Base-by-base conservation (phyloP, 352 stramenopile genomes). In the Phytophthora fragariae region DNA sequence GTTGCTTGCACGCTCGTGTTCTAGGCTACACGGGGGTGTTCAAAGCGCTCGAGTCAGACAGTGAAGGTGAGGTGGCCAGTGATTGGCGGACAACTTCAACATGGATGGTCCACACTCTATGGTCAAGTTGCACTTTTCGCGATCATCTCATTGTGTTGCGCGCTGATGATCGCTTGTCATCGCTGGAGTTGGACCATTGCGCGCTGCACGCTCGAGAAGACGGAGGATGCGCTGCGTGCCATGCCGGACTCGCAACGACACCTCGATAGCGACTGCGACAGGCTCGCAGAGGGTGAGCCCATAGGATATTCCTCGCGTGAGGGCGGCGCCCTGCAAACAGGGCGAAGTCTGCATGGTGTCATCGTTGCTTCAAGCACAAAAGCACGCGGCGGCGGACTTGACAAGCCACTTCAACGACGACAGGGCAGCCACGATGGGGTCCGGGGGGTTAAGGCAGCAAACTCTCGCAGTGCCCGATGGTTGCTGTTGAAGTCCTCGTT, bases 151-250 rank as follows among this genome's bases (percentile, higher is more conserved):
- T 62, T 15, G 10, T 15, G 14, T 12, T 5, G 6, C 12, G n/a
- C 39, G 50, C 49, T 73, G 68, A 75, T 75, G 61, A 54, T 46
- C 55, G 31, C 24, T 64, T 75, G 68, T 75, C 68, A 75, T 49
- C n/a, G 3, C 46, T 7, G n/a, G 61, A 61, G 54, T 57, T 68
- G 52, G 33, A 60, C 29, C 50, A 10, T 46, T 46, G 24, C 21
- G 27, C 27, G 49, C 19, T 14, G 44, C 49, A 5, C n/a, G n/a
- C 12, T 7, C 44, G 15, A 55, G 50, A 8, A 31, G 50, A 68
- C 62, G 62, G 6, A 56, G 27, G 54, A 63, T 64, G 55, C 39
- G 46, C 17, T 37, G 21, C 49, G 29, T 57, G 57, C 14, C 21
- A 68, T 14, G 41, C 5, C 27, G 17, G 57, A 68, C 50, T 62